Base-by-base conservation (phyloP, 2,329 filamentous ascomycete genomes). In the Phialophora verrucosa region DNA sequence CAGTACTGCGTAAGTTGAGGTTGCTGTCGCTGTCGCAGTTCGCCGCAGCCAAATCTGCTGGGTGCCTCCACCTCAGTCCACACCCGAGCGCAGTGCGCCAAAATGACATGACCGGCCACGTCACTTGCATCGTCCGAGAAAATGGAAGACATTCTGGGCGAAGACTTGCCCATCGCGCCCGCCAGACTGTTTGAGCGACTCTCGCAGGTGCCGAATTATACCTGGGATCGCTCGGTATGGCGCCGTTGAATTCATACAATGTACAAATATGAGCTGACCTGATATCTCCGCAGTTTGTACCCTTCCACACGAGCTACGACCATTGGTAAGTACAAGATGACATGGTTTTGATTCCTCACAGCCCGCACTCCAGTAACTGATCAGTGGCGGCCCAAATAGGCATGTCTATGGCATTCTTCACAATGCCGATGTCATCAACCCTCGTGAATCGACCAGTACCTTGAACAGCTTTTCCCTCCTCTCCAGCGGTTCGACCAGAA, bases 151-250 rank as follows among this genome's bases (percentile, higher is more conserved):
- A 71, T 81, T 57, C 73, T 82, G 57, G 79, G 78, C 65, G 81
- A 82, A 63, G 81, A 83, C 70, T 75, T 82, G 66, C 80, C 80
- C 67, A 76, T 82, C 75, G 88, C 89, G 66, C 90, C 89, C 51
- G 82, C 84, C 71, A 87, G 88, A 73, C 84, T 93, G 61, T 90
- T 89, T 73, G 90, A 93, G 76, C 87, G 91, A 59, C 83, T 93
- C 71, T 84, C 86, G 69, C 89, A 91, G 76, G 84, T 93, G 70
- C 84, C 88, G 54, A 90, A 90, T 61, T 93, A 92, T 76, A 87
- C 85, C 6, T 93, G 91, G 91, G 90, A 93, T 77, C 89, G 91
- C 71, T 83, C 85, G 17, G 75, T 75, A 64, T 68, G 72, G 58
- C 42, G 56, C 7, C 27, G 11, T 55, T 12, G 25, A 53, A 29